Conservation (phyloP, 1,284 basidiomycete genomes). For the Sparassis latifolia region DNA sequence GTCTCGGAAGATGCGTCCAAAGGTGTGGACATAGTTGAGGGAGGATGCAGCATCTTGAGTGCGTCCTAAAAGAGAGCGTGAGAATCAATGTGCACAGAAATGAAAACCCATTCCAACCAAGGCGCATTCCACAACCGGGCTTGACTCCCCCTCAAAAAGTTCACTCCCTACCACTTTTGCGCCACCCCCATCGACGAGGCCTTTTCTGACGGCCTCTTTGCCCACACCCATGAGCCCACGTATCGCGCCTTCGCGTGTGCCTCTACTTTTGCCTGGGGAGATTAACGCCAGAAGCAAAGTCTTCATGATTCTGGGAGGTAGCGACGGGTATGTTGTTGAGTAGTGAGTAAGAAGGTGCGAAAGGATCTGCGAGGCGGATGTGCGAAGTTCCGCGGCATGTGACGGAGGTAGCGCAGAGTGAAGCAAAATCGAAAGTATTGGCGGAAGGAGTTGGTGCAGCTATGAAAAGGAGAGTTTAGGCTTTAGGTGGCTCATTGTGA, state of each 20-base stretch:
- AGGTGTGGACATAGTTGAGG: conserved; percentile 48
- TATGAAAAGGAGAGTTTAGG: conserved; percentile 34
- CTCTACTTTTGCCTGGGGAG: conserved; percentile 61
- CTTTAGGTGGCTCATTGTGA: no score
- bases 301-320: conserved; percentile 87
- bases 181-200: conserved; percentile 71
- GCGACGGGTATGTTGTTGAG: conserved; percentile 80
- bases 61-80: conserved; percentile 35
- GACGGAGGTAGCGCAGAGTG: conserved; percentile 72
- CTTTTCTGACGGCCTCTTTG: conserved; percentile 75
- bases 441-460: conserved; percentile 94
- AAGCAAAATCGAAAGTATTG: conserved; percentile 85
- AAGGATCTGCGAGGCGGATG: conserved; percentile 75
- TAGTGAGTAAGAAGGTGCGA: conserved; percentile 71
- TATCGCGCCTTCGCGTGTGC: conserved; percentile 81
- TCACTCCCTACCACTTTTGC: conserved; percentile 66
- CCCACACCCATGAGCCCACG: conserved; percentile 80
- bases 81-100: conserved; percentile 1
- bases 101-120: conserved; percentile 36
- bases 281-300: conserved; percentile 86
- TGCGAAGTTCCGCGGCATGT: conserved; percentile 59
- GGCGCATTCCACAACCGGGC: conserved; percentile 45
- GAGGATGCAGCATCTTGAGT: conserved; percentile 47
- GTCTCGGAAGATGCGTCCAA: conserved; percentile 41
- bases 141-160: conserved; percentile 37